These are phyloP conservation scores for Cornus kousa DNA, from an alignment of 148 eudicot species.

Conservation along the genomic window DNA sequence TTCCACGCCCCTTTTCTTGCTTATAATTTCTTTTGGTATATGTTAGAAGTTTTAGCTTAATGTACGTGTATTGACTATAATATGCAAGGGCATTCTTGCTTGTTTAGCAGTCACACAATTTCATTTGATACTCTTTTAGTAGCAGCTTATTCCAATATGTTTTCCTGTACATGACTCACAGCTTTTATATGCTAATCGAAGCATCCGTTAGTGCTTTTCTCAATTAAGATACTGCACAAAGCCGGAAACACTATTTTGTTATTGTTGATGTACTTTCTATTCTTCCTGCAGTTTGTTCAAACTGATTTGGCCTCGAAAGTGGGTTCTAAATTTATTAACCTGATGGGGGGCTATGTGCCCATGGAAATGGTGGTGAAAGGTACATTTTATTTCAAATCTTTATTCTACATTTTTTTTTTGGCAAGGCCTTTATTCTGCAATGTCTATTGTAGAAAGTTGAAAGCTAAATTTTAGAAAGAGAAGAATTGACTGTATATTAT, in stretches of 20 bases:
- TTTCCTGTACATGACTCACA: neutral
- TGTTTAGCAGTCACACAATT: neutral
- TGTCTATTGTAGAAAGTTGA: neutral
- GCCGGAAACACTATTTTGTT: neutral
- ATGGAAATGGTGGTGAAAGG: constrained; percentile 80
- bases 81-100: neutral
- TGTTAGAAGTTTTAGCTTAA: neutral
- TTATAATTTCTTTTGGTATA: neutral
- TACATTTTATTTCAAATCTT: constrained; percentile 18
- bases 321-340: constrained; percentile 31
- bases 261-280: constrained; percentile 6
- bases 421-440: neutral
- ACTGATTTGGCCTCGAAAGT: constrained; percentile 52
- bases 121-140: neutral
- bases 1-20: neutral
- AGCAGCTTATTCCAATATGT: neutral
- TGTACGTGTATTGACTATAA: neutral
- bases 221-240: neutral
- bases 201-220: neutral
- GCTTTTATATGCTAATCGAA: neutral
- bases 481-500: no score
- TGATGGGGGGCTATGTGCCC: constrained; percentile 65
- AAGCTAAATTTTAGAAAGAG: no score
- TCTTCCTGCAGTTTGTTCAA: constrained; percentile 65
- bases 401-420: no score